Evolutionary conservation across 1,139 yeast genomes (phyloP), one percentile per base, ranked within the genome.

Genomic region (Zygosaccharomyces sapae): DNA sequence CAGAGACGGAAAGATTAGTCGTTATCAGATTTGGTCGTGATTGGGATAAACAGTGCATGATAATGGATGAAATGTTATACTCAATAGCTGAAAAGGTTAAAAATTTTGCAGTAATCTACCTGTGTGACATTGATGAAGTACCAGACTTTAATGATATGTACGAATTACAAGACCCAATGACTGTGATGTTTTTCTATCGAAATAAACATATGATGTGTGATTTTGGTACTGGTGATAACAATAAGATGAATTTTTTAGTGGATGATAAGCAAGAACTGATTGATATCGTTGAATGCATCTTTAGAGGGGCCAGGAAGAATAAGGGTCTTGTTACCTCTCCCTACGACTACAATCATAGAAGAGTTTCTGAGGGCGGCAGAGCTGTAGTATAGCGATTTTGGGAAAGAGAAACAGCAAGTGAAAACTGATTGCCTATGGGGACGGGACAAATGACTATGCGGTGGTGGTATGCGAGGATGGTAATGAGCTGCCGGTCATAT

Each of bases 131-230:
- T 9, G 88, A 83, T 53, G 81, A 83, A 57, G 98, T 94, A 0
- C 86, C 92, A 0, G 98, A 90, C 58, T 92, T 92, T 69, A 90
- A 89, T 66, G 76, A 81, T 59, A 89, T 92, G 94, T 92, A 92
- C 66, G 97, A 92, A 66, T 70, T 92, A 48, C 87, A 84, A 62
- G 97, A 88, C 55, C 95, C 96, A 27, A 81, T 86, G 75, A 83
- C 95, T 42, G 74, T 92, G 47, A 92, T 92, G 97, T 90, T 92
- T 92, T 66, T 22, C 7, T 88, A 79, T 69, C 73, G 95, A 46
- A 92, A 92, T 69, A 90, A 89, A 65, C 98, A 92, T 66, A 90
- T 94, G 95, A 81, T 90, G 88, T 87, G 96, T 69, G 98, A 92
- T 71, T 89, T 89, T 67, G 98, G 98, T 2, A 92, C 98, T 0